phyloP scores from a whole-genome alignment of 2,329 filamentous ascomycete species.

The Penicillium sp. region DNA sequence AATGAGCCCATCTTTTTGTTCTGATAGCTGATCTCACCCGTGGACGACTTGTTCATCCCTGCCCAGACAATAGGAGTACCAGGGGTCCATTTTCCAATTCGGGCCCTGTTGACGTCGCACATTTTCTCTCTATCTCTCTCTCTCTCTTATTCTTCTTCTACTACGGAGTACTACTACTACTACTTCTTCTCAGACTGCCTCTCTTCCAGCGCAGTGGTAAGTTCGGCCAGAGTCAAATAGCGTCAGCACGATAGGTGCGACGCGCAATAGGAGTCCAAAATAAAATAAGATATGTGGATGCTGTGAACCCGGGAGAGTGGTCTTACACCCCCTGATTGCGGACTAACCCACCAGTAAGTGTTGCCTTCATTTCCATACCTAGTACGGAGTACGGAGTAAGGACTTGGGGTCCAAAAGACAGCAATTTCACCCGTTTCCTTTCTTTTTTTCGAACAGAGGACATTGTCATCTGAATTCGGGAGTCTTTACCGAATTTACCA shows the following conservation, averaged over 20 bases:
- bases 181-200: too few species aligned
- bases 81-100: neutral
- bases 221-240: neutral
- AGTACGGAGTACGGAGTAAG: too few species aligned
- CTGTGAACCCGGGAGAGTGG: constrained; percentile 16
- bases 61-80: neutral
- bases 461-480: constrained; percentile 15
- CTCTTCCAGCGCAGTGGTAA: constrained; percentile 18
- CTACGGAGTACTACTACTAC: too few species aligned
- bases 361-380: neutral
- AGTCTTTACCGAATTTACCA: constrained; percentile 22
- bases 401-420: neutral
- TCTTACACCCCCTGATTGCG: constrained; percentile 9
- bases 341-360: constrained; percentile 1
- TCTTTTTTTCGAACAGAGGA: neutral
- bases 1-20: neutral
- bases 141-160: too few species aligned
- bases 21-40: neutral
- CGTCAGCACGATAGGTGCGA: constrained; percentile 5
- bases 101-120: neutral
- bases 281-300: constrained; percentile 1
- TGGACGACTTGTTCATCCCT: neutral
- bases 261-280: neutral
- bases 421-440: neutral
- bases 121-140: neutral